Evolutionary conservation across 768 basidiomycete genomes (phyloP).

Genomic region (Calocybe gangraenosa): DNA sequence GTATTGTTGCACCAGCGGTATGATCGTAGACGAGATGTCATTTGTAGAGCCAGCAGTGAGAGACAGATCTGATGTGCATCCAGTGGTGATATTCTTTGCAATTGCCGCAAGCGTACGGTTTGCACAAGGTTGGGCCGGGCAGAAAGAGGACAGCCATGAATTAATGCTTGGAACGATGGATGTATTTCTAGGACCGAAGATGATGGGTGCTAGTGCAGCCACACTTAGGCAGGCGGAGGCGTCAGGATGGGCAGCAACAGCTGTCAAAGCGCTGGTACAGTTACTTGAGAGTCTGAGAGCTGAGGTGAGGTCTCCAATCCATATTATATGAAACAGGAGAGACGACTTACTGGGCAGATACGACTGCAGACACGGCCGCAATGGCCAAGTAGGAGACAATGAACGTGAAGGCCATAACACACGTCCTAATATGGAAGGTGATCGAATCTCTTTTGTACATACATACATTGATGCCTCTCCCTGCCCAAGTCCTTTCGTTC

Average conservation of each 20-base stretch:
- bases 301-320: no score
- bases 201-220: conserved; percentile 33
- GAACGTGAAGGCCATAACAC: no score
- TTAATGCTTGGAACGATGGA: conserved; percentile 46
- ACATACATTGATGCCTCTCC: no score
- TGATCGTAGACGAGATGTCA: conserved; percentile 20
- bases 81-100: conserved; percentile 45
- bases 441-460: no score
- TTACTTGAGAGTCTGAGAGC: conserved; percentile 33
- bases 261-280: conserved; percentile 45
- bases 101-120: conserved; percentile 53
- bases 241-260: conserved; percentile 37
- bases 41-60: conserved; percentile 13
- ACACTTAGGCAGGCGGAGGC: conserved; percentile 47
- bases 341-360: not conserved
- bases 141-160: conserved; percentile 55
- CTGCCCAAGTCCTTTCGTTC: conserved; percentile 24
- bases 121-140: conserved; percentile 46
- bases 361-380: not conserved
- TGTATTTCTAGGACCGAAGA: conserved; percentile 22
- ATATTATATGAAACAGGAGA: no score
- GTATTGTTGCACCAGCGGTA: conserved; percentile 38
- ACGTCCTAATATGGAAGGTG: no score
- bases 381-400: not conserved
- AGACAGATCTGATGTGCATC: conserved; percentile 36